These are phyloP conservation scores for Macrotyloma uniflorum DNA, from an alignment of 306 rosid species.

Conservation along the genomic window DNA sequence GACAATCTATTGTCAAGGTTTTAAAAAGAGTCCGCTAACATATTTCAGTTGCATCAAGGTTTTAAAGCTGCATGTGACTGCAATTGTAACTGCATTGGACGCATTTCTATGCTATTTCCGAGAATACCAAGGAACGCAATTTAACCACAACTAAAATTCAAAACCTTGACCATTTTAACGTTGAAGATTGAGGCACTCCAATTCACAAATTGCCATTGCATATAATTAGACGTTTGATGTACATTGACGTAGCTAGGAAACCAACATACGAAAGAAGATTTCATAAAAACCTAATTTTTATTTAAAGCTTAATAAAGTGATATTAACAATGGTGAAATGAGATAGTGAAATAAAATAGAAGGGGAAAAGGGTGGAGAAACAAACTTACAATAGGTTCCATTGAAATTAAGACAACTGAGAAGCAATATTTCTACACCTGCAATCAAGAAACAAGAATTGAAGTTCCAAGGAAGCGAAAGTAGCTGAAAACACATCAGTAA, in stretches of 20 bases:
- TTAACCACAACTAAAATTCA: background rate
- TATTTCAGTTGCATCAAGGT: background rate
- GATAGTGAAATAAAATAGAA: background rate
- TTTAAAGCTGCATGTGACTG: background rate
- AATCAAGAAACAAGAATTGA: constrained; percentile 15
- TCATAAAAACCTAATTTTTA: background rate
- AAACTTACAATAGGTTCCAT: constrained; percentile 66
- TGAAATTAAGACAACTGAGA: constrained; percentile 34
- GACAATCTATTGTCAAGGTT: background rate
- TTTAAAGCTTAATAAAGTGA: background rate
- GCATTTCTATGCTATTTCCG: background rate
- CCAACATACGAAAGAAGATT: background rate
- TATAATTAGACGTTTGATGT: background rate
- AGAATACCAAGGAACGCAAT: background rate
- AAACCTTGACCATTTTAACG: background rate
- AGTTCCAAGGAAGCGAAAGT: background rate
- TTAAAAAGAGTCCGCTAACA: background rate
- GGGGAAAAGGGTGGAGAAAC: background rate
- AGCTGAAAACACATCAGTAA: background rate
- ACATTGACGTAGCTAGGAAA: background rate
- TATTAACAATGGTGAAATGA: background rate
- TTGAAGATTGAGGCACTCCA: background rate
- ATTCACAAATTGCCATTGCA: background rate
- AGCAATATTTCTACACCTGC: constrained; percentile 35
- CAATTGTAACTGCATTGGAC: background rate